Evolutionary conservation across 805 yeast species (phyloP).

Genomic region (Metschnikowia drakensbergensis): DNA sequence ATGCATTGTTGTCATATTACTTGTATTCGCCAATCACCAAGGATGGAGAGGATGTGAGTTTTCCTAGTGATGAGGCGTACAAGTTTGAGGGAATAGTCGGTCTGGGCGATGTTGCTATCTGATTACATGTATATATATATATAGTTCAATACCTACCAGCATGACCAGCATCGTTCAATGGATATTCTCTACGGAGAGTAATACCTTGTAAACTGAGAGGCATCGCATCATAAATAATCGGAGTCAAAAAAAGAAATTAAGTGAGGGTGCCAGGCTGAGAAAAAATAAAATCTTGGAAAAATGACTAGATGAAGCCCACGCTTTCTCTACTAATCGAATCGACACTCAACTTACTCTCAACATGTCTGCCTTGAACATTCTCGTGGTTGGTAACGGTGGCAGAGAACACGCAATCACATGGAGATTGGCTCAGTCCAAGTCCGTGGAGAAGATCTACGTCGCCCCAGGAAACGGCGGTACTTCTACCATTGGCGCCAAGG

Average conservation of each 20-base stretch:
- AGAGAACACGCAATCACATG: conserved; percentile 97
- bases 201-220: not conserved
- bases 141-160: conserved; percentile 10
- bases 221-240: not conserved
- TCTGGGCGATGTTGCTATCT: conserved; percentile 43
- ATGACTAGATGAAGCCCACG: not conserved
- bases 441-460: conserved; percentile 71
- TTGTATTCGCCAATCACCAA: conserved; percentile 73
- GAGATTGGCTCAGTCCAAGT: conserved; percentile 77
- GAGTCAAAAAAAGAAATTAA: conserved; percentile 5
- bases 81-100: conserved; percentile 41
- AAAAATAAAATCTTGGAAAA: conserved; percentile 1
- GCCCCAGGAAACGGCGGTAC: conserved; percentile 99
- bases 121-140: conserved; percentile 19
- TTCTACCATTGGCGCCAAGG: conserved; percentile 46
- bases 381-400: conserved; percentile 96
- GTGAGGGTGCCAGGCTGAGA: conserved; percentile 1
- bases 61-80: conserved; percentile 58
- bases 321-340: conserved; percentile 2
- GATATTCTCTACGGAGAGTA: not conserved
- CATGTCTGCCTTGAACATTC: conserved; percentile 33
- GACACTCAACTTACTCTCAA: not conserved
- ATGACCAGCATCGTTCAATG: not conserved
- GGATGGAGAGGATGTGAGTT: conserved; percentile 38
- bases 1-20: conserved; percentile 88